phyloP scores from a whole-genome alignment of 2,329 filamentous ascomycete genomes.

The Pleomassaria siparia region DNA sequence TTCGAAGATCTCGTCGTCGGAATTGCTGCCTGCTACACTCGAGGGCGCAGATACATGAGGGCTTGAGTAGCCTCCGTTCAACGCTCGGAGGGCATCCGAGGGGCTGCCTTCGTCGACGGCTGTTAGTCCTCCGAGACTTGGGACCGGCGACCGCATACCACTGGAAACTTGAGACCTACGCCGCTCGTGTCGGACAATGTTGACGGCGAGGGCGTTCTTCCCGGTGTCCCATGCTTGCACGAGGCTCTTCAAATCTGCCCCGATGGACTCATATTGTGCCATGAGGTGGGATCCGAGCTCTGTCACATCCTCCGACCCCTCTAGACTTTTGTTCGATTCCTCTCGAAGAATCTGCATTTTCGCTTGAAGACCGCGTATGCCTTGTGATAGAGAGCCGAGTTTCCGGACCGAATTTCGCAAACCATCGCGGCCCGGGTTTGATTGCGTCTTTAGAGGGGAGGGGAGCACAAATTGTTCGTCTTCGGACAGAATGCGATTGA shows the following conservation, averaged over 20 bases:
- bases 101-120: slow-evolving; percentile 56
- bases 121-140: slow-evolving; percentile 65
- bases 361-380: slow-evolving; percentile 87
- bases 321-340: slow-evolving; percentile 78
- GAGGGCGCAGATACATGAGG: slow-evolving; percentile 41
- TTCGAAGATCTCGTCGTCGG: slow-evolving; percentile 82
- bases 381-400: slow-evolving; percentile 83
- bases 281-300: slow-evolving; percentile 79
- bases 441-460: slow-evolving; percentile 60
- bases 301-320: slow-evolving; percentile 64
- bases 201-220: slow-evolving; percentile 76
- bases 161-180: slow-evolving; percentile 56
- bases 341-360: slow-evolving; percentile 92
- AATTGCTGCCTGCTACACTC: slow-evolving; percentile 53
- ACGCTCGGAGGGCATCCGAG: slow-evolving; percentile 71
- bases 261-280: slow-evolving; percentile 92
- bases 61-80: slow-evolving; percentile 70
- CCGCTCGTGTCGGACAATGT: slow-evolving; percentile 77
- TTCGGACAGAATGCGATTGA: slow-evolving; percentile 72
- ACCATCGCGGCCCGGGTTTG: slow-evolving; percentile 74
- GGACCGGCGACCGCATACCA: slow-evolving; percentile 51
- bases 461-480: slow-evolving; percentile 65
- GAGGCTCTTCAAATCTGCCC: slow-evolving; percentile 71
- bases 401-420: slow-evolving; percentile 86
- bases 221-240: slow-evolving; percentile 60